These are phyloP conservation scores for Zygosaccharomyces kombuchaensis DNA, from an alignment of 805 yeast genomes.

Conservation along the genomic window DNA sequence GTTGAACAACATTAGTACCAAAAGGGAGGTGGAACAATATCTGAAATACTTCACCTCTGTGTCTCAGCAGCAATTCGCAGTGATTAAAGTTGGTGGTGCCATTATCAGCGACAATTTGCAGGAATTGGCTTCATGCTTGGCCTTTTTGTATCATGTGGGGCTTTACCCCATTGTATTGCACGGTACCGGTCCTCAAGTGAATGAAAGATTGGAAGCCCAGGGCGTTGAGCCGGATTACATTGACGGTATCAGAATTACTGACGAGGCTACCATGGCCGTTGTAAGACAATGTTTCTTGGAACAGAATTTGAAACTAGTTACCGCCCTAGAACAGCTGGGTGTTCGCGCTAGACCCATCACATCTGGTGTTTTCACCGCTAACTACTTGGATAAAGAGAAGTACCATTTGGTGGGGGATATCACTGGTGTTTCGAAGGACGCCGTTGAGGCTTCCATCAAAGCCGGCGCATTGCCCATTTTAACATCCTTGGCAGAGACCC, in stretches of 20 bases:
- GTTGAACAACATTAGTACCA: slow-evolving; percentile 92
- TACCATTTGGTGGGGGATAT: slow-evolving; percentile 92
- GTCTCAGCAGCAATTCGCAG: slow-evolving; percentile 94
- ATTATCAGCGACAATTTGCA: slow-evolving; percentile 92
- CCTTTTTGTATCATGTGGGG: slow-evolving; percentile 95
- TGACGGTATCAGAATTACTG: slow-evolving; percentile 96
- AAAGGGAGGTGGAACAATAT: slow-evolving; percentile 97
- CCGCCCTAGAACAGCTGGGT: slow-evolving; percentile 93
- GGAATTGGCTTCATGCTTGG: slow-evolving; percentile 91
- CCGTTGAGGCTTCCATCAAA: slow-evolving; percentile 88
- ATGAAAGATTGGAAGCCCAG: slow-evolving; percentile 84
- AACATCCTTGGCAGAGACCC: slow-evolving; percentile 94
- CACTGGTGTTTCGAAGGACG: slow-evolving; percentile 77
- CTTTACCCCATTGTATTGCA: slow-evolving; percentile 94
- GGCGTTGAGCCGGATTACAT: slow-evolving; percentile 94
- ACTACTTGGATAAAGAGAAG: slow-evolving; percentile 82
- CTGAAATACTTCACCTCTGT: slow-evolving; percentile 95
- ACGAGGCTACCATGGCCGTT: slow-evolving; percentile 89
- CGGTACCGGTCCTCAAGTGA: slow-evolving; percentile 99
- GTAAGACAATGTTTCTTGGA: slow-evolving; percentile 94
- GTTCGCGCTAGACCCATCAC: slow-evolving; percentile 98
- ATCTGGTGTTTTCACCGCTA: slow-evolving; percentile 94
- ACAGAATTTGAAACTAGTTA: slow-evolving; percentile 90
- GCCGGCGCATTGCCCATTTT: slow-evolving; percentile 96
- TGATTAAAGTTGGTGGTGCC: slow-evolving; percentile 98